A percentile compares a stretch with the other conserved stretches of the same genome.
phyloP scores from a whole-genome alignment of 2,329 filamentous ascomycete species.

The Fusarium lateritium region DNA sequence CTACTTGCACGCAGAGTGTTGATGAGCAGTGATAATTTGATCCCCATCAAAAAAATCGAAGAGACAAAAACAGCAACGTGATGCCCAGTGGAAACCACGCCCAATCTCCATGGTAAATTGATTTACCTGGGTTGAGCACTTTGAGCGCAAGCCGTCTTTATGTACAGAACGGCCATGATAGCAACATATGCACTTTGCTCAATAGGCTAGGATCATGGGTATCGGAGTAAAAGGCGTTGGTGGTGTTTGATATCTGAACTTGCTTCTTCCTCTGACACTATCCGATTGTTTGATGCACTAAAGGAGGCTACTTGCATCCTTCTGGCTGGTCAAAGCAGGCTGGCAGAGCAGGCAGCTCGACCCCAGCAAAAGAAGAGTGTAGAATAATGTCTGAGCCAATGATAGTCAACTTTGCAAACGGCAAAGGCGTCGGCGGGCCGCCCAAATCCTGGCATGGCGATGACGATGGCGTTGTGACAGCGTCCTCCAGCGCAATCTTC shows the following conservation, averaged over 20 bases:
- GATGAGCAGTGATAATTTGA: not conserved
- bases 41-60: slow-evolving; percentile 22
- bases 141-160: not conserved
- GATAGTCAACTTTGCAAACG: not conserved
- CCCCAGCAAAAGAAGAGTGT: no score
- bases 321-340: not conserved
- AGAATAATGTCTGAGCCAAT: not conserved
- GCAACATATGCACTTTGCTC: not conserved
- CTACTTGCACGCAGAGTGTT: slow-evolving; percentile 1
- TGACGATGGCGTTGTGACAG: not conserved
- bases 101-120: slow-evolving; percentile 1
- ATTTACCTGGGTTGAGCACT: no score
- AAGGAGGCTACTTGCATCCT: not conserved
- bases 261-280: not conserved
- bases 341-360: no score
- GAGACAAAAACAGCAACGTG: slow-evolving; percentile 19
- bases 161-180: not conserved
- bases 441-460: not conserved
- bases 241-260: not conserved
- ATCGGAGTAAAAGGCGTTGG: not conserved
- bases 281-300: not conserved
- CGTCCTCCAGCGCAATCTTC: not conserved
- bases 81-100: not conserved
- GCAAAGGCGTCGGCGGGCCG: not conserved
- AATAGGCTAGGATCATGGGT: not conserved